These are phyloP conservation scores for Aphanomyces cochlioides DNA, from an alignment of 352 stramenopile species.

Conservation along the genomic window DNA sequence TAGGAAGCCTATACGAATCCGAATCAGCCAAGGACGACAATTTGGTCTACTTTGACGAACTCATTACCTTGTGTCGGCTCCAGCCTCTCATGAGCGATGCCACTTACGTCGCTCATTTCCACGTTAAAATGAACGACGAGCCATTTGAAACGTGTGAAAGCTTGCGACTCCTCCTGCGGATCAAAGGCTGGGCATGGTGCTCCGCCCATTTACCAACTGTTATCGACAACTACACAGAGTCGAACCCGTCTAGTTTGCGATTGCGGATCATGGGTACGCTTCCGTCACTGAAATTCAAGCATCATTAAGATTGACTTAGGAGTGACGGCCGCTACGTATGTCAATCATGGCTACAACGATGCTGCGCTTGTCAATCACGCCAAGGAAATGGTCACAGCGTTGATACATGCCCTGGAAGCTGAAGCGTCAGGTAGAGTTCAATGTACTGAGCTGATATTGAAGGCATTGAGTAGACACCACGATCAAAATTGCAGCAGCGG, in stretches of 20 bases:
- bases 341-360: not conserved
- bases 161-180: slow-evolving; percentile 10
- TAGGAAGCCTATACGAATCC: not conserved
- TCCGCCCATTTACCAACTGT: not conserved
- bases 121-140: not conserved
- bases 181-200: not conserved
- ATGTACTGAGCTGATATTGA: not conserved
- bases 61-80: not conserved
- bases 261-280: slow-evolving; percentile 7
- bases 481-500: not conserved
- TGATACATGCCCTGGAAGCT: slow-evolving; percentile 3
- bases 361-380: slow-evolving; percentile 9
- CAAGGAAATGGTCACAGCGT: slow-evolving; percentile 3
- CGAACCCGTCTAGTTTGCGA: not conserved
- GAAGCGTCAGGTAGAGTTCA: no score
- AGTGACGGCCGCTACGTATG: slow-evolving; percentile 3
- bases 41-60: not conserved
- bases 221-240: not conserved
- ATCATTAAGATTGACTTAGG: not conserved
- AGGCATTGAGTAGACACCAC: not conserved
- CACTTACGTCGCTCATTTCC: not conserved
- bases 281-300: not conserved
- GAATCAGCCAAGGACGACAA: not conserved
- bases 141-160: slow-evolving; percentile 18
- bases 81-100: not conserved